Evolutionary conservation across 1,139 yeast genomes (phyloP).

Genomic region (Kodamaea plutei): DNA sequence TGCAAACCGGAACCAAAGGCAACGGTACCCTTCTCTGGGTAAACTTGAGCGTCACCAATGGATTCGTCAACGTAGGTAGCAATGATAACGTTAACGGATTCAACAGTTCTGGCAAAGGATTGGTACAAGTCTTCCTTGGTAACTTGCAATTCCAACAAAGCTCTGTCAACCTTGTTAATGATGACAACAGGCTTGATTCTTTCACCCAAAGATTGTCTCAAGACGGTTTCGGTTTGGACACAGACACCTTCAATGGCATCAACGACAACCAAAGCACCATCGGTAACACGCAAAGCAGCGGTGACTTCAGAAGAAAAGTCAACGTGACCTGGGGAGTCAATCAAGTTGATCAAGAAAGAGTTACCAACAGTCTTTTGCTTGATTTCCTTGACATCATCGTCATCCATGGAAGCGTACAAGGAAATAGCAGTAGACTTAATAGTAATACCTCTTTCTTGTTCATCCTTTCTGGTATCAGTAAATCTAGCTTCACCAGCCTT

Average conservation of each 20-base stretch:
- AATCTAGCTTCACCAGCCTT: conserved; percentile 99
- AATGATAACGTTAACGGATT: conserved; percentile 97
- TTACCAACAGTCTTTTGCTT: conserved; percentile 92
- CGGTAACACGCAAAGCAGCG: conserved; percentile 99
- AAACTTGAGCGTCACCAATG: conserved; percentile 95
- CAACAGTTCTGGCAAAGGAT: conserved; percentile 97
- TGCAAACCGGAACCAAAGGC: conserved; percentile 99
- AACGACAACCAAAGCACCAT: conserved; percentile 99
- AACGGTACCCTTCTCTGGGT: conserved; percentile 99
- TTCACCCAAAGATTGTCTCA: conserved; percentile 99
- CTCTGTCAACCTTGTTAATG: conserved; percentile 99
- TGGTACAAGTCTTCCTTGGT: conserved; percentile 98
- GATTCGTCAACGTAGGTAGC: conserved; percentile 90
- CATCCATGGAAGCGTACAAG: conserved; percentile 83
- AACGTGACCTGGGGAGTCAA: conserved; percentile 99
- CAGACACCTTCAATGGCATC: conserved; percentile 99
- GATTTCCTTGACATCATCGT: conserved; percentile 93
- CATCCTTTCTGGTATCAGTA: conserved; percentile 99
- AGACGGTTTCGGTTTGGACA: conserved; percentile 99
- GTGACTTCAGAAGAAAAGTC: conserved; percentile 99
- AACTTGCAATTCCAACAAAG: conserved; percentile 97
- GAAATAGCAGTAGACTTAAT: conserved; percentile 99
- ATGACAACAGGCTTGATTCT: conserved; percentile 98
- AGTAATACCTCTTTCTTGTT: conserved; percentile 99
- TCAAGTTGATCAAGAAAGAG: conserved; percentile 95